Evolutionary conservation across 345 rosid genomes (phyloP), one percentile per base, ranked within the genome.

Genomic region (Excoecaria agallocha): DNA sequence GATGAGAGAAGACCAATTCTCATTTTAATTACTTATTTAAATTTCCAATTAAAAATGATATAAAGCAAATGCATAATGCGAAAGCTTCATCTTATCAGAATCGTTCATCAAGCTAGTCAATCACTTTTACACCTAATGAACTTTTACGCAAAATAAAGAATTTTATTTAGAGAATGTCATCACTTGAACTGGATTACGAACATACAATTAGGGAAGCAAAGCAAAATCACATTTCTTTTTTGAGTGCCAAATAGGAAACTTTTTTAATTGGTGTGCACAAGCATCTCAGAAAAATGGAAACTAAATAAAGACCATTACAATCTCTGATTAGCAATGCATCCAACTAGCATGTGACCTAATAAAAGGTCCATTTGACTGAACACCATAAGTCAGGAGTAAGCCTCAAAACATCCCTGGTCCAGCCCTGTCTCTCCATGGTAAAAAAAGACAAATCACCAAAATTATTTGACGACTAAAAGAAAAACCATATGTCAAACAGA

Each of bases 1-100:
- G 78, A 78, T 82, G 75, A 79, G 82, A 73, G 76, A 71, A 76
- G 59, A 71, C 75, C 58, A 71, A 79, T 30, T 75, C 78, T 64
- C 43, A 61, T 25, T 71, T 62, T 65, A 68, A 77, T 60, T 69
- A 82, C 39, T 49, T 17, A 60, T 70, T 74, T 55, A 30, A 43
- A 20, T 62, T 52, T 70, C 39, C 38, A 49, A 15, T 7, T 10
- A 30, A 76, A 30, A 54, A 46, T 39, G 67, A 48, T 51, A 15
- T 35, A 69, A 54, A 64, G 19, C 7, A 69, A 71, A 49, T 50
- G 17, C 39, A 74, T 16, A 25, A 65, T 46, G 30, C 48, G 30
- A n/a, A 62, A 20, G 63, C 15, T 39, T 75, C 37, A 35, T 4
- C 12, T 52, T 15, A 64, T 20, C 12, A 12, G 20, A 41, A 25